Percentiles rank a stretch among this genome's conserved stretches.
These are phyloP conservation scores for Wickerhamomyces alni DNA, from an alignment of 805 yeast genomes.

Conservation along the genomic window DNA sequence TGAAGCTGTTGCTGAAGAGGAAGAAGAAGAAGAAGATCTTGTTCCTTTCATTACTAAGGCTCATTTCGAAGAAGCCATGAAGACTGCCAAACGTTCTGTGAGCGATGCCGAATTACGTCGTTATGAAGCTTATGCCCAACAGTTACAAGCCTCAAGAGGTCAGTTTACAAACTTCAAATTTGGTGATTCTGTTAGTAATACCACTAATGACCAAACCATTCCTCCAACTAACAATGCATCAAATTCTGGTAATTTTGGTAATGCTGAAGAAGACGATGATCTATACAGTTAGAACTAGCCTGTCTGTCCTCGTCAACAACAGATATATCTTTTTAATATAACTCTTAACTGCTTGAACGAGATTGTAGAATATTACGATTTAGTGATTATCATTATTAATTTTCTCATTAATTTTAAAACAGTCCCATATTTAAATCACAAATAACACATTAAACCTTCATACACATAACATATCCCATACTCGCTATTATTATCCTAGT, in stretches of 20 bases:
- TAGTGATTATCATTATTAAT: no score
- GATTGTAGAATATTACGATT: no score
- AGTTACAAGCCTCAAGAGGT: conserved; percentile 93
- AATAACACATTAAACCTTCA: no score
- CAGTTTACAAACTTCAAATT: conserved; percentile 88
- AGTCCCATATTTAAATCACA: no score
- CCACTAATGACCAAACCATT: conserved; percentile 29
- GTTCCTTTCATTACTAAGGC: conserved; percentile 92
- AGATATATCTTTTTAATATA: not conserved
- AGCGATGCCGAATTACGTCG: conserved; percentile 97
- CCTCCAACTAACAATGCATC: conserved; percentile 17
- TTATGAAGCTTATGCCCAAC: conserved; percentile 97
- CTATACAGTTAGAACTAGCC: conserved; percentile 41
- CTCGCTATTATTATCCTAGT: no score
- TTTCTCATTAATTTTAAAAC: no score
- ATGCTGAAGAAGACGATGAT: conserved; percentile 55
- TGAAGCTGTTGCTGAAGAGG: conserved; percentile 26
- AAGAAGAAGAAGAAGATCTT: conserved; percentile 79
- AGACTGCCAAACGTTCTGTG: conserved; percentile 96
- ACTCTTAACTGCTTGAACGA: no score
- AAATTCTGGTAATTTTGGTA: conserved; percentile 37
- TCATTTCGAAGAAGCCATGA: conserved; percentile 99
- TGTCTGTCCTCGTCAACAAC: not conserved
- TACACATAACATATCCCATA: no score
- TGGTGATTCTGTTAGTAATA: conserved; percentile 34